Percentiles rank a stretch among this genome's conserved stretches.
Evolutionary conservation across 169 alveolate genomes (phyloP).

Genomic region (Eimeria zaria): DNA sequence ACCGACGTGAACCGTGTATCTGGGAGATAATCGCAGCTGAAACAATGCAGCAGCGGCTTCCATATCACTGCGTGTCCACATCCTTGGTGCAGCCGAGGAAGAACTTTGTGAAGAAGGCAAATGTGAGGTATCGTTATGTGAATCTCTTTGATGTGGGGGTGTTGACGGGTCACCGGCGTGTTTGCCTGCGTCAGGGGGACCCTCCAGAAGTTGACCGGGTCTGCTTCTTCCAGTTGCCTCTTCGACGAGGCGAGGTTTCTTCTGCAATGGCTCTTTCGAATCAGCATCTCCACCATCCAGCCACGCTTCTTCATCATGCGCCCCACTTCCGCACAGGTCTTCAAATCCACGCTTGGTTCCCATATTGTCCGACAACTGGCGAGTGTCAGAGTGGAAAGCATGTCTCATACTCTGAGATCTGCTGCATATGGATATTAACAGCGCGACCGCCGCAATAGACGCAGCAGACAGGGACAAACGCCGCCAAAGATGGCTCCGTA

Average conservation of each 20-base stretch:
- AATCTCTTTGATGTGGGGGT: not conserved
- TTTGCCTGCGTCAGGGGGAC: not conserved
- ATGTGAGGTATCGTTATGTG: not conserved
- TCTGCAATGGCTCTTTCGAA: not conserved
- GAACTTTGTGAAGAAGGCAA: not conserved
- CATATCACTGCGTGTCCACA: not conserved
- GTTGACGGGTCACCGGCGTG: not conserved
- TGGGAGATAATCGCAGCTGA: not conserved
- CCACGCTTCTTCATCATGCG: not conserved
- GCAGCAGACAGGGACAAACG: not conserved
- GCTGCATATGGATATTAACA: slow-evolving; percentile 1
- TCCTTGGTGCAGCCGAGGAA: too few relatives aligned
- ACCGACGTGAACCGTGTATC: not conserved
- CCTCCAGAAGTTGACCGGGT: not conserved
- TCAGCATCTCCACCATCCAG: not conserved
- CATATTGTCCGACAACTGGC: not conserved
- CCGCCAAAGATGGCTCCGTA: not conserved
- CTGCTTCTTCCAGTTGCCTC: not conserved
- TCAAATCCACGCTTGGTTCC: not conserved
- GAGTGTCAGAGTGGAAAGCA: not conserved
- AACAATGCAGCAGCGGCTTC: not conserved
- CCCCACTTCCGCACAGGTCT: not conserved
- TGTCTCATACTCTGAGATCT: not conserved
- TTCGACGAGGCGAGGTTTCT: not conserved
- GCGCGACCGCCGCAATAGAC: slow-evolving; percentile 6